Percentiles rank a stretch among this genome's conserved stretches.
Evolutionary conservation across 2,329 filamentous ascomycete genomes (phyloP).

Genomic region (Incumbomyces lentus): DNA sequence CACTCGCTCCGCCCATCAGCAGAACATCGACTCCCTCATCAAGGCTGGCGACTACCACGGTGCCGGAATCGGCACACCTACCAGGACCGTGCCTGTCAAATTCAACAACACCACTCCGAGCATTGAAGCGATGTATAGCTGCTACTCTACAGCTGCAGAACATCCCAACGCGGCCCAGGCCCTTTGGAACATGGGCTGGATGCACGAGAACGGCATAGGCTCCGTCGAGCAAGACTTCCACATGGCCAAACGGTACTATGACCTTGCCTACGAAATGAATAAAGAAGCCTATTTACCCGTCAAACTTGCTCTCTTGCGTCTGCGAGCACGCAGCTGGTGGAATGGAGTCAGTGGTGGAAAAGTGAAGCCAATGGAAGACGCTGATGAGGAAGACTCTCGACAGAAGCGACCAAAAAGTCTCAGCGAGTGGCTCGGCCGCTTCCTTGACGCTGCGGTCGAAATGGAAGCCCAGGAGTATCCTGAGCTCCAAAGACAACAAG

Average conservation of each 20-base stretch:
- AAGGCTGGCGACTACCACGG: slow-evolving; percentile 99
- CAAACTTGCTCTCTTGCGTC: slow-evolving; percentile 73
- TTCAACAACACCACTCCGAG: slow-evolving; percentile 36
- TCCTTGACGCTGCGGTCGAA: slow-evolving; percentile 61
- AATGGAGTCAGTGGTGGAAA: slow-evolving; percentile 85
- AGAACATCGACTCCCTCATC: slow-evolving; percentile 84
- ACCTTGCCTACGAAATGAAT: slow-evolving; percentile 82
- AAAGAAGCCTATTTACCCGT: slow-evolving; percentile 90
- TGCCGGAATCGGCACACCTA: slow-evolving; percentile 54
- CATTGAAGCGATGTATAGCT: slow-evolving; percentile 77
- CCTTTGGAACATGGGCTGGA: slow-evolving; percentile 95
- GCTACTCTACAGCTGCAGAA: slow-evolving; percentile 86
- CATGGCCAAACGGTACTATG: slow-evolving; percentile 91
- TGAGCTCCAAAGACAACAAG: slow-evolving; percentile 35
- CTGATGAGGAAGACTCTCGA: slow-evolving; percentile 30
- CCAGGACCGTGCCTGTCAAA: background rate
- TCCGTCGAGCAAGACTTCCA: slow-evolving; percentile 93
- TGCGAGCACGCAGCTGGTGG: slow-evolving; percentile 81
- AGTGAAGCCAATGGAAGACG: slow-evolving; percentile 84
- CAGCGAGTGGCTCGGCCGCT: slow-evolving; percentile 77
- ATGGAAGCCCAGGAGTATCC: slow-evolving; percentile 55
- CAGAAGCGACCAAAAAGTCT: slow-evolving; percentile 65
- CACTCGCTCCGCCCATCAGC: slow-evolving; percentile 86
- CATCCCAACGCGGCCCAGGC: slow-evolving; percentile 88
- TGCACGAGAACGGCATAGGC: slow-evolving; percentile 87